Evolutionary conservation across 179 eudicot genomes (phyloP), one percentile per base, ranked within the genome.

Genomic region (Spergularia azorica): DNA sequence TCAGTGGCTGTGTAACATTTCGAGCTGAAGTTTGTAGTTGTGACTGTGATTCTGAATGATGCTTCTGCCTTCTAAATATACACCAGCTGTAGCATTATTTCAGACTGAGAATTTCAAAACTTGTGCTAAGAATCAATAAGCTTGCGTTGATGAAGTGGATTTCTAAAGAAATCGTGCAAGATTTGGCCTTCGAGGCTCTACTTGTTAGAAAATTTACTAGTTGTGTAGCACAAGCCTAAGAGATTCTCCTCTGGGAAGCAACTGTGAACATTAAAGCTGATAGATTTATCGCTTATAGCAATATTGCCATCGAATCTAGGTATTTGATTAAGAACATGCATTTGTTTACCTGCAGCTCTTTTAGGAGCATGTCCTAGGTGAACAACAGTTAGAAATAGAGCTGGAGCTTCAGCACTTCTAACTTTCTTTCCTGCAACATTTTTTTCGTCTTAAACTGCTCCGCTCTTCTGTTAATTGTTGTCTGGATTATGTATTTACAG

Each of bases 401-500:
- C 8, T 6, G 4, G 48, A 16, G 8, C 17, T 57, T 57, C 18
- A 9, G 15, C 32, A 26, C 1, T 26, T 38, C 50, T 13, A 64
- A 18, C 16, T 9, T 38, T 38, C 43, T 26, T 63, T 9, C 46
- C 32, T 63, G n/a, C 10, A n/a, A 63, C 32, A 32, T 6, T 11
- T 26, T 26, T 64, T 21, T 62, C 13, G 9, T 38, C 17, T 38
- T 6, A 36, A 64, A 14, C 38, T 32, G 18, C 50, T 64, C 6
- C 4, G 0, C 16, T 57, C n/a, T 15, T 64, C 38, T 17, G 0
- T 1, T 38, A 5, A 64, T 2, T 48, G 26, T 5, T 26, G 17
- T 77, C 66, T 21, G 73, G 51, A 58, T 77, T 72, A 55, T 32
- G 26, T 52, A 6, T 21, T 74, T 69, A 61, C 89, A 94, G 98